A percentile compares a stretch with the other conserved stretches of the same genome.
Conservation (phyloP, 257 asterid species). For the Asclepias syriaca region DNA sequence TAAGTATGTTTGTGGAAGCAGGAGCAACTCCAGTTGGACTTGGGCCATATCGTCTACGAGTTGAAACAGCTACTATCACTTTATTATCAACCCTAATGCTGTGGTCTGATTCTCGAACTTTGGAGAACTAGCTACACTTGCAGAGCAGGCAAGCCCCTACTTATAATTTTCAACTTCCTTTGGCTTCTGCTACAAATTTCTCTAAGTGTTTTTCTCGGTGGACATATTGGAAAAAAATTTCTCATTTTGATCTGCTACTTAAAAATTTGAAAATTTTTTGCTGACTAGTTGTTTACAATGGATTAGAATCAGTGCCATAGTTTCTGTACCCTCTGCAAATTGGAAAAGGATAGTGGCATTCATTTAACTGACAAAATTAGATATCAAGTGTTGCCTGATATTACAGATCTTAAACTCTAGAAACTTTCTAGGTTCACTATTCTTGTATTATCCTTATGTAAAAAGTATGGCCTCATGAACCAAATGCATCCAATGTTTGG, state of each 20-base stretch:
- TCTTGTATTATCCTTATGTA: neutral
- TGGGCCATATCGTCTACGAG: constrained; percentile 90
- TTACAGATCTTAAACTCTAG: neutral
- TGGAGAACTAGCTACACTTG: constrained; percentile 22
- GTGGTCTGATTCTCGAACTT: constrained; percentile 61
- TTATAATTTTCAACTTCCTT: constrained; percentile 5
- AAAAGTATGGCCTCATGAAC: neutral
- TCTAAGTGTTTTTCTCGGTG: neutral
- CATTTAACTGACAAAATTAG: neutral
- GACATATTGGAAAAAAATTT: neutral
- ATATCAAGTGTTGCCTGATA: neutral
- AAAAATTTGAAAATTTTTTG: neutral
- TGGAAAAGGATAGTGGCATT: neutral
- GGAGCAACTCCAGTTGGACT: constrained; percentile 78
- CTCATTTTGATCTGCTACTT: neutral
- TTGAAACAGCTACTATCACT: constrained; percentile 88
- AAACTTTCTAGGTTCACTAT: neutral
- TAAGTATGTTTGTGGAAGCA: constrained; percentile 53
- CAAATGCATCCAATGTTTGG: neutral
- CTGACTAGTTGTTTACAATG: neutral
- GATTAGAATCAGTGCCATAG: neutral
- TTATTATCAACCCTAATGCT: constrained; percentile 73
- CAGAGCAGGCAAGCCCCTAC: constrained; percentile 47
- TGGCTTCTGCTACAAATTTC: neutral
- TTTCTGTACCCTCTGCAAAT: neutral